Base-by-base conservation (phyloP, 2,329 filamentous ascomycete species). In the Nemania bipapillata region DNA sequence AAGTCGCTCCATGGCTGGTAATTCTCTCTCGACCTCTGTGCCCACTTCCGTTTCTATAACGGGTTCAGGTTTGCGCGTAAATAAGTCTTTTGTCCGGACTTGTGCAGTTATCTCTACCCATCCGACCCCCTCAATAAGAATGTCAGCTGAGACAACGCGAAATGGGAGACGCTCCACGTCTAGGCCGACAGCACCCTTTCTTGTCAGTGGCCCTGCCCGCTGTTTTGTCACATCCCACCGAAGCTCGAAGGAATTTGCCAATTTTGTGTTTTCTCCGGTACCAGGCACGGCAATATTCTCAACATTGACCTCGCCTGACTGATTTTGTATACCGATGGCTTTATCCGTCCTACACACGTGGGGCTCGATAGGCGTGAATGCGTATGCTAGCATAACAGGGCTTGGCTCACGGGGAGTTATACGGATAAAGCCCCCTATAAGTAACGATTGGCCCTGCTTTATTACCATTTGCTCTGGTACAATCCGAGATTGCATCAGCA, bases 101-200 rank as follows among this genome's bases (percentile, higher is more conserved):
- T 99, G 95, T 2, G 90, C 90, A 0, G 90, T 90, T 47, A 99
- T 80, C 80, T 99, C 96, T 2, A 99, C 86, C 92, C 96, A 99
- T 7, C 96, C 96, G 28, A 94, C 91, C 1, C 96, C 94, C 79
- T 98, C 95, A 57, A 99, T 89, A 15, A 99, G 83, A 26, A 99
- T 89, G 77, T 99, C 96, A 0, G 91, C 87, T 8, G 91, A 89
- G 68, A 96, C 85, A 1, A 98, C 89, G 15, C 88, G 87, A 80
- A 94, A 99, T 0, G 94, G 93, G 4, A 98, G 83, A 17, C 85
- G 82, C 1, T 92, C 89, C 0, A 91, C 86, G 64, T 87, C 89
- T 53, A 90, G 83, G 45, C 86, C 89, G 52, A 86, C 86, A 1
- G 88, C 91, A 57, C 87, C 84, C 66, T 85, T 87, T 35, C 85